Evolutionary conservation across 1,284 basidiomycete genomes (phyloP).

Genomic region (Papiliotrema nemorosa): DNA sequence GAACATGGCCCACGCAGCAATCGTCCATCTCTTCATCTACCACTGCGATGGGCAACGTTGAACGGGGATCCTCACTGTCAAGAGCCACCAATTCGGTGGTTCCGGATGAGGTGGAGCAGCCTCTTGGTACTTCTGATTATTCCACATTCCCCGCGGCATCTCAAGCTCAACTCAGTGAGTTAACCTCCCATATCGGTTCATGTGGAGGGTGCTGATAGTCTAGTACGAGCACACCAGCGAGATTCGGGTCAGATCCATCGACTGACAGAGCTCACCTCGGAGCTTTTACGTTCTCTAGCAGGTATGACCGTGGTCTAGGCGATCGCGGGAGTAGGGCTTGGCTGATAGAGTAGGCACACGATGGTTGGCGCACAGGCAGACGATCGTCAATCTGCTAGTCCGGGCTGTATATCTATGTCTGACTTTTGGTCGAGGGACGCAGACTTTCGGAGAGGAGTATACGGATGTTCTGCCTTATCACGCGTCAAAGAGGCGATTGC

Average conservation of each 20-base stretch:
- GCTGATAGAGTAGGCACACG: constrained; percentile 64
- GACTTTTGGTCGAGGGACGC: constrained; percentile 72
- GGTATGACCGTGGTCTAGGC: no score
- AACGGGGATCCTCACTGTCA: no score
- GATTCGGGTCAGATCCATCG: constrained; percentile 73
- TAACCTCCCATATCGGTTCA: no score
- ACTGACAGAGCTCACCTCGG: constrained; percentile 70
- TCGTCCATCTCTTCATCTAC: no score
- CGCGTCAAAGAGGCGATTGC: constrained; percentile 18
- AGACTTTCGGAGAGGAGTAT: constrained; percentile 87
- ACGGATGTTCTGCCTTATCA: constrained; percentile 77
- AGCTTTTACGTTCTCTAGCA: constrained; percentile 68
- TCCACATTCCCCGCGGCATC: constrained; percentile 34
- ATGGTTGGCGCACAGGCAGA: constrained; percentile 76
- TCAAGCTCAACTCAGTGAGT: constrained; percentile 78
- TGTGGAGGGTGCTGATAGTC: no score
- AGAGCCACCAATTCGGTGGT: no score
- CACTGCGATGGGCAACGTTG: no score
- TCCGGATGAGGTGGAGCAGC: no score
- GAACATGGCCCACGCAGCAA: no score
- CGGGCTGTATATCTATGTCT: constrained; percentile 71
- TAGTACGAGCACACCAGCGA: constrained; percentile 80
- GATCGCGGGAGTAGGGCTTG: no score
- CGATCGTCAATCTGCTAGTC: constrained; percentile 68
- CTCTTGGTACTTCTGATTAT: constrained; percentile 8